phyloP scores from a whole-genome alignment of 257 asterid species.

The Solanum chaucha region DNA sequence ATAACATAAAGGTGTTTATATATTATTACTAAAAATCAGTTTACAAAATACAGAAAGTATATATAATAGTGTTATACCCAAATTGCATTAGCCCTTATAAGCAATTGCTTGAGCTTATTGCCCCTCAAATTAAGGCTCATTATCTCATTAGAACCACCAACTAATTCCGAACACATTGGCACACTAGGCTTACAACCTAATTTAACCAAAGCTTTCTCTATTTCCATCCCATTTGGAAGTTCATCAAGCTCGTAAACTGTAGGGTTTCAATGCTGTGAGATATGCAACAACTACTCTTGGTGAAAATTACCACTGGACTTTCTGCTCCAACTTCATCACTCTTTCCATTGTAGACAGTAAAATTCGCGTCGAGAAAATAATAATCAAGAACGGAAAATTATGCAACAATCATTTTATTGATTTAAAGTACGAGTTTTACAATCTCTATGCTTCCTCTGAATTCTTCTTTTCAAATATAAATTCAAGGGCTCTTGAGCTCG shows the following conservation, averaged over 20 bases:
- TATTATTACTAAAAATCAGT: not conserved
- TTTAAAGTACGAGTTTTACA: too few species aligned
- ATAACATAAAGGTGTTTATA: not conserved
- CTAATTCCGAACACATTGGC: conserved; percentile 38
- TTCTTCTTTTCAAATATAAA: too few species aligned
- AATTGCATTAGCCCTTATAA: conserved; percentile 43
- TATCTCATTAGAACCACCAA: conserved; percentile 55
- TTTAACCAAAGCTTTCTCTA: conserved; percentile 32
- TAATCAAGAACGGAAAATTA: too few species aligned
- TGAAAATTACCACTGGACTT: conserved; percentile 48
- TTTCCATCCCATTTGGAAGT: conserved; percentile 22
- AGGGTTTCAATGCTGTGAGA: conserved; percentile 35
- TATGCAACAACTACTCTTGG: conserved; percentile 46
- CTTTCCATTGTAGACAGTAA: conserved; percentile 11
- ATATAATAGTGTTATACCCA: conserved; percentile 27
- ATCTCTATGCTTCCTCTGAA: too few species aligned
- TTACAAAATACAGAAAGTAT: not conserved
- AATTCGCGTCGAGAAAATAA: too few species aligned
- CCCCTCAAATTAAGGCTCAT: conserved; percentile 50
- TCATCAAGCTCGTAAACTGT: conserved; percentile 29
- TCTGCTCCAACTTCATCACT: conserved; percentile 19
- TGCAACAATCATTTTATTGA: too few species aligned
- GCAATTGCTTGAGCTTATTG: conserved; percentile 36
- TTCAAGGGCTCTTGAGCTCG: too few species aligned
- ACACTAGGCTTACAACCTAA: conserved; percentile 43